Conservation (phyloP, 495 filamentous ascomycete genomes). For the Aspergillus panamensis region DNA sequence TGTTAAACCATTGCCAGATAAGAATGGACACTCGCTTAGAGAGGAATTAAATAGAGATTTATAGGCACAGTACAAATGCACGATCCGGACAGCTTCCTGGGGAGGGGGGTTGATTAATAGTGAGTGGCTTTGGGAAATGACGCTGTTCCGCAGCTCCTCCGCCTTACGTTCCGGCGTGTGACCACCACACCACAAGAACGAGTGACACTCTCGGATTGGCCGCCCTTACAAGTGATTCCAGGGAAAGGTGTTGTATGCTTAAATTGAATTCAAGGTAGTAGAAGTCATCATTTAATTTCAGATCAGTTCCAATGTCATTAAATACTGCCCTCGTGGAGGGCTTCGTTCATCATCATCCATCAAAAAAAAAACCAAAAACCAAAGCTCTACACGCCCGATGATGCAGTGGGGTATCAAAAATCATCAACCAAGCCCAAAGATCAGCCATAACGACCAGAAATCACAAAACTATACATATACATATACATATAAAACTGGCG, state of each 20-base stretch:
- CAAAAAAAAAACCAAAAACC: neutral
- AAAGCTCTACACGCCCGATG: slow-evolving; percentile 9
- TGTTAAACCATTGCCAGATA: slow-evolving; percentile 41
- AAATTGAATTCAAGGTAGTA: neutral
- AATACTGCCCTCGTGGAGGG: neutral
- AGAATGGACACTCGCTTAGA: neutral
- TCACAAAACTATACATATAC: slow-evolving; percentile 6
- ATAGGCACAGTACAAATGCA: slow-evolving; percentile 3
- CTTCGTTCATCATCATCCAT: slow-evolving; percentile 4
- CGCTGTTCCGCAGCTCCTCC: slow-evolving; percentile 27
- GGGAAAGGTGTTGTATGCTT: neutral
- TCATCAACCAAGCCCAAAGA: neutral
- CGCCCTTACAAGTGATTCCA: neutral
- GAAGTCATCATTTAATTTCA: neutral
- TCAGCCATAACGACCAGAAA: neutral
- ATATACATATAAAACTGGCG: slow-evolving; percentile 2
- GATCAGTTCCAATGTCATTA: neutral
- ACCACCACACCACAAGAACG: slow-evolving; percentile 11
- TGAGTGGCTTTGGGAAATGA: slow-evolving; percentile 20
- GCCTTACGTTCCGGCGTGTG: slow-evolving; percentile 21
- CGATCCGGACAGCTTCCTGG: slow-evolving; percentile 10
- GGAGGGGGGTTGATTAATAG: slow-evolving; percentile 21
- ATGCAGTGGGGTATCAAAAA: slow-evolving; percentile 25
- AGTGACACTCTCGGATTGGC: neutral
- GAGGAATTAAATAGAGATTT: neutral